A percentile compares a stretch with the other conserved stretches of the same genome.
Conservation (phyloP, 768 basidiomycete genomes). For the Tulasnella sp. region DNA sequence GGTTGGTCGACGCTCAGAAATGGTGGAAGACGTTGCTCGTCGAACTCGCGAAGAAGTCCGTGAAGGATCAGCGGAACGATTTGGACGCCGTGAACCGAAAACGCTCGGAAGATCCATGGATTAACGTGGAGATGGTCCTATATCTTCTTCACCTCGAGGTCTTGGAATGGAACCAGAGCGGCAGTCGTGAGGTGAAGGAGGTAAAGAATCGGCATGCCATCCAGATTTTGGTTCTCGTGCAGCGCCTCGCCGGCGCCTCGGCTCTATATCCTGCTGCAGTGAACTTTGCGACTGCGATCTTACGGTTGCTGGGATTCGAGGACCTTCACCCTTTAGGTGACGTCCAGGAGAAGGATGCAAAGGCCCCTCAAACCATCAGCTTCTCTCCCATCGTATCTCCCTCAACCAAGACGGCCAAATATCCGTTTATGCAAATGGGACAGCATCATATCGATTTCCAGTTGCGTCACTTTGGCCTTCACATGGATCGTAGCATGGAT, state of each 20-base stretch:
- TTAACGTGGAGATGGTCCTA: constrained; percentile 43
- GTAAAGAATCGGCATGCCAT: constrained; percentile 40
- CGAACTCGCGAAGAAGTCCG: constrained; percentile 28
- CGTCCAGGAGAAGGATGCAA: not conserved
- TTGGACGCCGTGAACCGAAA: constrained; percentile 38
- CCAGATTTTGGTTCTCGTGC: constrained; percentile 39
- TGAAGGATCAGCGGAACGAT: constrained; percentile 28
- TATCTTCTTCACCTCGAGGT: constrained; percentile 46
- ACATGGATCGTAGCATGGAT: constrained; percentile 65
- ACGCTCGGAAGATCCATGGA: constrained; percentile 33
- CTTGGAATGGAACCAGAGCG: constrained; percentile 41
- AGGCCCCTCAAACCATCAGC: not conserved
- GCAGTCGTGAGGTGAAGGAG: constrained; percentile 28
- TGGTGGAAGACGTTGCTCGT: constrained; percentile 49
- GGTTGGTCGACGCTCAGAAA: constrained; percentile 30
- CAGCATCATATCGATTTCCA: constrained; percentile 58
- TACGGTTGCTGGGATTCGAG: constrained; percentile 40
- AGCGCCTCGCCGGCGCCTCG: constrained; percentile 25
- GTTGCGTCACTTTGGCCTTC: constrained; percentile 56
- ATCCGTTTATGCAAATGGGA: constrained; percentile 45
- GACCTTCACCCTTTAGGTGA: constrained; percentile 28
- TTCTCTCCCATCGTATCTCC: constrained; percentile 21
- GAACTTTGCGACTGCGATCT: constrained; percentile 19
- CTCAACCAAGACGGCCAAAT: constrained; percentile 31
- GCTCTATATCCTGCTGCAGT: constrained; percentile 27